Conservation (phyloP, 371 early-diverging fungal genomes). For the Nematocida sp. region DNA sequence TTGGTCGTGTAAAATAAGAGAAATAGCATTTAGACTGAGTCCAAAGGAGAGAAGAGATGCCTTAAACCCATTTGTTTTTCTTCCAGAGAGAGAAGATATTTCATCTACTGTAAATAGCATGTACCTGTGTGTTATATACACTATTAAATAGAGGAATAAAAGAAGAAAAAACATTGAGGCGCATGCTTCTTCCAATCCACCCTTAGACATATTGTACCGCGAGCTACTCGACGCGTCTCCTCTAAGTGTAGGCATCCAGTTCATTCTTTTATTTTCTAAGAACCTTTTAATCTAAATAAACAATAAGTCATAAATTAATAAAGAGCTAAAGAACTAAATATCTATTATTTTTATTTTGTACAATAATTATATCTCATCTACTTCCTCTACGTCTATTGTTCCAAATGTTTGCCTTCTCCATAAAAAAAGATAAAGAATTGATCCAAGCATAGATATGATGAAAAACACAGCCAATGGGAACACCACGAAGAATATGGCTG, state of each 20-base stretch:
- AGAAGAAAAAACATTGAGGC: background rate
- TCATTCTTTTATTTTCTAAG: background rate
- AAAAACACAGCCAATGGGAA: slow-evolving; percentile 65
- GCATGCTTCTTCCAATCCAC: background rate
- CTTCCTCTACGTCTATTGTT: slow-evolving; percentile 65
- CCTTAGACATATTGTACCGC: too few species aligned
- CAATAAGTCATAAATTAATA: too few species aligned
- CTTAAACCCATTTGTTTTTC: background rate
- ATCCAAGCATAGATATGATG: slow-evolving; percentile 64
- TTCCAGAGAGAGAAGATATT: background rate
- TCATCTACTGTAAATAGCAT: background rate
- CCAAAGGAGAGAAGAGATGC: background rate
- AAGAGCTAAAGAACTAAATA: too few species aligned
- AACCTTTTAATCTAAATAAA: background rate
- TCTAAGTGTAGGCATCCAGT: background rate
- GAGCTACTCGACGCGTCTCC: too few species aligned
- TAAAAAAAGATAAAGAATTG: slow-evolving; percentile 66
- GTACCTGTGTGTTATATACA: background rate
- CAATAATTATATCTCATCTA: slow-evolving; percentile 64
- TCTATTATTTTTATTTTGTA: too few species aligned
- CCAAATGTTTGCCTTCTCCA: slow-evolving; percentile 67
- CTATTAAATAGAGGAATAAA: background rate
- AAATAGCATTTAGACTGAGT: background rate
- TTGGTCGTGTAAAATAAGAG: background rate
- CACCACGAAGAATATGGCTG: slow-evolving; percentile 63